Evolutionary conservation across 805 yeast species (phyloP).

Genomic region (Osmozyma mogii): DNA sequence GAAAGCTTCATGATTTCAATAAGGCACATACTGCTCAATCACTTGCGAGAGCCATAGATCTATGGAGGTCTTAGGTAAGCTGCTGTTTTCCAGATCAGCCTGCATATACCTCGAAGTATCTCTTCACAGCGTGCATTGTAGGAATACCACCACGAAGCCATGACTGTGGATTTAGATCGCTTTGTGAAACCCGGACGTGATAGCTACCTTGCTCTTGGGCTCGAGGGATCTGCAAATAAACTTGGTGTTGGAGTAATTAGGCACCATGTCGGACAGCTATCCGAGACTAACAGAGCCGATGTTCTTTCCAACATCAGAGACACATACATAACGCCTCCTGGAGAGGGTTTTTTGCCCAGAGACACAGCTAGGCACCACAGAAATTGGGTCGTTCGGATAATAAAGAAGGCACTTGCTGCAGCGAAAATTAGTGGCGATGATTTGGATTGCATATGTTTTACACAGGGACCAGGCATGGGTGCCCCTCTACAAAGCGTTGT

Average conservation of each 20-base stretch:
- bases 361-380: slow-evolving; percentile 97
- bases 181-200: slow-evolving; percentile 34
- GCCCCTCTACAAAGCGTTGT: slow-evolving; percentile 94
- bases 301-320: slow-evolving; percentile 89
- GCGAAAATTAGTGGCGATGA: slow-evolving; percentile 46
- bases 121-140: too few relatives aligned
- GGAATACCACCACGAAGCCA: too few relatives aligned
- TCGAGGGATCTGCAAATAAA: slow-evolving; percentile 97
- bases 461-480: slow-evolving; percentile 99
- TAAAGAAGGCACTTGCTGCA: slow-evolving; percentile 57
- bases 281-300: slow-evolving; percentile 54
- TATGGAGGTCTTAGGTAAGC: too few relatives aligned
- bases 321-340: slow-evolving; percentile 94
- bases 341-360: slow-evolving; percentile 94
- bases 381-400: slow-evolving; percentile 82
- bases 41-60: too few relatives aligned
- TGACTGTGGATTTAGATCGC: slow-evolving; percentile 41
- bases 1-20: too few relatives aligned
- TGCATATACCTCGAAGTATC: too few relatives aligned
- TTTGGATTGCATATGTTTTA: slow-evolving; percentile 79
- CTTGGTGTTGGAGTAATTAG: slow-evolving; percentile 88
- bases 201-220: slow-evolving; percentile 71
- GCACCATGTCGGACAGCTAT: slow-evolving; percentile 56
- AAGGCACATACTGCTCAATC: too few relatives aligned
- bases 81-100: too few relatives aligned